phyloP scores from a whole-genome alignment of 495 filamentous ascomycete species.

The Cercophora sp. region DNA sequence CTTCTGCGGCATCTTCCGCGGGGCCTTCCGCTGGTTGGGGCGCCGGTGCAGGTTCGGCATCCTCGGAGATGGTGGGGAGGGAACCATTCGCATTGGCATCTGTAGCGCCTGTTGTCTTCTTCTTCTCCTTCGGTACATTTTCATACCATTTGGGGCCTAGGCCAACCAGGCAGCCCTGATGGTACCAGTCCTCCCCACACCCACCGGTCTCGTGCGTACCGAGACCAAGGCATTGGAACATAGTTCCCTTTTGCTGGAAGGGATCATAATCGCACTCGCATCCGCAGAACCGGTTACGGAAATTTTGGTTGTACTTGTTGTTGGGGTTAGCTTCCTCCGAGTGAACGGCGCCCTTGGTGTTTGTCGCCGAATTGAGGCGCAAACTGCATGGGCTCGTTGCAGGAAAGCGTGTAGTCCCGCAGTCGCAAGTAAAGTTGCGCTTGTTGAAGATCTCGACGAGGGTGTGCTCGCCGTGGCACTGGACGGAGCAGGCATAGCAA shows the following conservation, averaged over 20 bases:
- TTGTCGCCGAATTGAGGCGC: slow-evolving; percentile 68
- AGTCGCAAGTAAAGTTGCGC: slow-evolving; percentile 94
- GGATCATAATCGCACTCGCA: slow-evolving; percentile 84
- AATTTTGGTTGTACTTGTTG: slow-evolving; percentile 95
- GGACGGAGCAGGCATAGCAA: slow-evolving; percentile 94
- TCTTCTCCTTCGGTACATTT: slow-evolving; percentile 42
- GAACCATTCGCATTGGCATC: slow-evolving; percentile 9
- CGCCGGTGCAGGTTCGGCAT: slow-evolving; percentile 20
- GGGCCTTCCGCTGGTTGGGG: slow-evolving; percentile 17
- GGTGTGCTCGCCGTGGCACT: slow-evolving; percentile 92
- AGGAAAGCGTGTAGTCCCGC: slow-evolving; percentile 80
- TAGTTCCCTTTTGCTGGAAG: slow-evolving; percentile 86
- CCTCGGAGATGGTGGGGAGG: slow-evolving; percentile 40
- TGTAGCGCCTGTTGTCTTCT: slow-evolving; percentile 12
- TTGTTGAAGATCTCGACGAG: slow-evolving; percentile 96
- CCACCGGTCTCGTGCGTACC: slow-evolving; percentile 74
- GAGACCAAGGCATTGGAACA: slow-evolving; percentile 95
- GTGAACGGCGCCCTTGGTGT: slow-evolving; percentile 68
- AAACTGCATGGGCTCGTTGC: slow-evolving; percentile 67
- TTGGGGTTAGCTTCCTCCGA: slow-evolving; percentile 65
- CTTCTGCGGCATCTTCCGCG: slow-evolving; percentile 19
- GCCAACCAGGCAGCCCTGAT: slow-evolving; percentile 90
- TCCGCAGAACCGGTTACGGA: slow-evolving; percentile 85
- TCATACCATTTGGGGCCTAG: slow-evolving; percentile 58
- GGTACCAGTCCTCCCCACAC: slow-evolving; percentile 99